Conservation (phyloP, 495 filamentous ascomycete genomes). For the Neurospora sp. region DNA sequence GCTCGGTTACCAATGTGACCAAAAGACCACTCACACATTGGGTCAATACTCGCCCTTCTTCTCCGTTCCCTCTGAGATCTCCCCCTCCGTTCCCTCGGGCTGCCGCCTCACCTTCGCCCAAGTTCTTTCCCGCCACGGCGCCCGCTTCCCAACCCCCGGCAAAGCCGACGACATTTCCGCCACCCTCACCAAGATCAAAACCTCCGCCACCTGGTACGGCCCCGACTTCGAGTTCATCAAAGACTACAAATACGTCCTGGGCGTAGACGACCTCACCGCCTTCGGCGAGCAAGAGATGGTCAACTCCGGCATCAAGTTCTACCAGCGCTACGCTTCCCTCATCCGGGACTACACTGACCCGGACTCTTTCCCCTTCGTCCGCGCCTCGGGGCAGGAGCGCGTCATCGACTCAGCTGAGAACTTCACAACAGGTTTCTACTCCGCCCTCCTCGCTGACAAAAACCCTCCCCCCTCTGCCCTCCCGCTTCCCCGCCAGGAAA, state of each 20-base stretch:
- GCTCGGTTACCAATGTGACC: conserved; percentile 47
- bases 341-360: conserved; percentile 17
- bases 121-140: conserved; percentile 74
- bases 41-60: conserved; percentile 83
- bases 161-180: conserved; percentile 49
- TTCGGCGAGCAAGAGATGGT: conserved; percentile 67
- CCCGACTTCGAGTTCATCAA: conserved; percentile 54
- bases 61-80: conserved; percentile 53
- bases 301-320: conserved; percentile 64
- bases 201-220: conserved; percentile 42
- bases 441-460: conserved; percentile 40
- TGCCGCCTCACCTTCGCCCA: conserved; percentile 72
- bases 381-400: conserved; percentile 57
- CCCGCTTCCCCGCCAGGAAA: conserved; percentile 40
- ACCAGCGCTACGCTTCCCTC: conserved; percentile 54
- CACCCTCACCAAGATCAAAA: conserved; percentile 52
- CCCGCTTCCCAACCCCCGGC: conserved; percentile 58
- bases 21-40: conserved; percentile 57
- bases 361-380: conserved; percentile 53
- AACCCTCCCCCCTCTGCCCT: conserved; percentile 11
- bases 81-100: conserved; percentile 42
- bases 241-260: conserved; percentile 61
- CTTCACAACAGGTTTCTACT: conserved; percentile 61
- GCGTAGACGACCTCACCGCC: conserved; percentile 60
- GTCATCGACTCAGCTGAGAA: conserved; percentile 65